Evolutionary conservation across 768 basidiomycete genomes (phyloP).

Genomic region (Suillus plorans): DNA sequence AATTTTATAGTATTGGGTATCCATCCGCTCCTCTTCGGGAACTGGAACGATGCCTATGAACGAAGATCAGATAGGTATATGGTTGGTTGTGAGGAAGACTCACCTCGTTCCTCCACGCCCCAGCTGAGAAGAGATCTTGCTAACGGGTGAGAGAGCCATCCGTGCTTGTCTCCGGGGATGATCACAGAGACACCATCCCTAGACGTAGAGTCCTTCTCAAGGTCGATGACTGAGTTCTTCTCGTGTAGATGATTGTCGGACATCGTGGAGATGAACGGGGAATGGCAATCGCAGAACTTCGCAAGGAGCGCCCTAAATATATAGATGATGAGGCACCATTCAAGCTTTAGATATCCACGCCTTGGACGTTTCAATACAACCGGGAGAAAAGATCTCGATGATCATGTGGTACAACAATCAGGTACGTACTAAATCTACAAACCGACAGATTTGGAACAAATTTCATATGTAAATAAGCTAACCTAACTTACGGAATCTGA

Average conservation of each 20-base stretch:
- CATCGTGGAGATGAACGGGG: conserved; percentile 19
- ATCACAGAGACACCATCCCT: neutral
- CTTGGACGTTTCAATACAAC: neutral
- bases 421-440: neutral
- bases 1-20: conserved; percentile 60
- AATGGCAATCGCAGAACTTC: neutral
- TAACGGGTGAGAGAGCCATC: conserved; percentile 6
- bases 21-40: conserved; percentile 46
- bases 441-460: neutral
- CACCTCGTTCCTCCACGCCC: conserved; percentile 34
- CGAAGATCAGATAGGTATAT: neutral
- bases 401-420: neutral
- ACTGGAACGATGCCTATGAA: conserved; percentile 53
- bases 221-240: conserved; percentile 20
- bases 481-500: too few species aligned
- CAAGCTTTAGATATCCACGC: neutral
- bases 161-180: conserved; percentile 2
- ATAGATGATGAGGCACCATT: neutral
- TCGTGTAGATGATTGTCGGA: conserved; percentile 20
- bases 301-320: neutral
- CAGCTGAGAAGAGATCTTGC: conserved; percentile 25
- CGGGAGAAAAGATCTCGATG: neutral
- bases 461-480: neutral
- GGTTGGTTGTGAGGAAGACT: neutral
- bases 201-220: conserved; percentile 29